These are phyloP conservation scores for Ustulina deusta DNA, from an alignment of 2,329 filamentous ascomycete species.

Conservation along the genomic window DNA sequence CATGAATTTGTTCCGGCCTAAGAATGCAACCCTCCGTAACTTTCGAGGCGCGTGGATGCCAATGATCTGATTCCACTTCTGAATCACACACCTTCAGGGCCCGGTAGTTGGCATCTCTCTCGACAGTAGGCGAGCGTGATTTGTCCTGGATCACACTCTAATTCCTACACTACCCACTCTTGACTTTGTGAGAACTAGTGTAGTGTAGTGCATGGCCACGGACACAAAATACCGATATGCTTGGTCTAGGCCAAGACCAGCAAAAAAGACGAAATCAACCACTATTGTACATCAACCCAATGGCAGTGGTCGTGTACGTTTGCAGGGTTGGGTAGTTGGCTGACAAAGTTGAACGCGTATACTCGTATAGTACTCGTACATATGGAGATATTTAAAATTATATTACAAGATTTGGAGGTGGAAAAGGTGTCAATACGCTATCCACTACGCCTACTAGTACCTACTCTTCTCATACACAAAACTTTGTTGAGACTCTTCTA, in stretches of 20 bases:
- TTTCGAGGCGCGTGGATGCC: neutral
- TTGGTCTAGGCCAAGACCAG: neutral
- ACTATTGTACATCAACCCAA: neutral
- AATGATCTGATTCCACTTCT: slow-evolving; percentile 1
- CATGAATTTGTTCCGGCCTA: neutral
- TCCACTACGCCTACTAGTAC: neutral
- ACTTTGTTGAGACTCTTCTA: neutral
- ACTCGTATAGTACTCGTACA: neutral
- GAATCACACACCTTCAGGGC: neutral
- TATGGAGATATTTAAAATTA: neutral
- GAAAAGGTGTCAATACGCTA: neutral
- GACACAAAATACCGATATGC: neutral
- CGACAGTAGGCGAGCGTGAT: neutral
- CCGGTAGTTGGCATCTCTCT: too few species aligned
- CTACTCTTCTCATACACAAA: neutral
- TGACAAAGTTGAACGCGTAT: neutral
- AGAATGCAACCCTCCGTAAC: neutral
- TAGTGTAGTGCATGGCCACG: too few species aligned
- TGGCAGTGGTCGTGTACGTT: neutral
- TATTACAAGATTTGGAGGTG: neutral
- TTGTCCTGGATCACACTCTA: neutral
- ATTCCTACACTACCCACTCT: neutral
- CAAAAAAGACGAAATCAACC: neutral
- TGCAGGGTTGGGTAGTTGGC: neutral
- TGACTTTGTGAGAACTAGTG: neutral